Percentiles rank a stretch among this genome's conserved stretches.
phyloP scores from a whole-genome alignment of 306 rosid species.

The Lathyrus sativus region DNA sequence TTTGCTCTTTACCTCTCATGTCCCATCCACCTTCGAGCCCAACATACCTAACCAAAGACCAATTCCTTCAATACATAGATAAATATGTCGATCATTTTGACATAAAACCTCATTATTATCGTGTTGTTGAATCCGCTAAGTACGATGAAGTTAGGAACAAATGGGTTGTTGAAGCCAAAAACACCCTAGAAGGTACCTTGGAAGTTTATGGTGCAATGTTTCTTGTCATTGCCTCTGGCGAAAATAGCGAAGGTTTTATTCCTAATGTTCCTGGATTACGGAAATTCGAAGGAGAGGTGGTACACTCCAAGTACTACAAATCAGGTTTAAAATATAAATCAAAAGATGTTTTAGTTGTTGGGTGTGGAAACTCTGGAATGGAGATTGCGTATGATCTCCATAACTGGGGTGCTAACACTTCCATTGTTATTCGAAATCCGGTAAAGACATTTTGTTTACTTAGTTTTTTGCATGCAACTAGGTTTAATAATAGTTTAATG shows the following conservation, averaged over 20 bases:
- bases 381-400: constrained; percentile 53
- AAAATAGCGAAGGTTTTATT: constrained; percentile 37
- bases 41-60: constrained; percentile 37
- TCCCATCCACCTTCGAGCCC: constrained; percentile 35
- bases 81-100: constrained; percentile 36
- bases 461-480: neutral
- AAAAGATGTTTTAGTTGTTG: constrained; percentile 59
- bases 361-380: constrained; percentile 72
- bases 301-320: constrained; percentile 53
- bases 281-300: constrained; percentile 43
- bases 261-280: constrained; percentile 46
- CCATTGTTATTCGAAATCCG: constrained; percentile 46
- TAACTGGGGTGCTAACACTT: constrained; percentile 1
- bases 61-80: constrained; percentile 42
- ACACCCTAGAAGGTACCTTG: neutral
- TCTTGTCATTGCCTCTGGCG: constrained; percentile 50
- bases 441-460: constrained; percentile 13
- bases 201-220: constrained; percentile 37
- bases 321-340: constrained; percentile 41
- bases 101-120: constrained; percentile 40
- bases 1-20: constrained; percentile 42
- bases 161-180: constrained; percentile 44
- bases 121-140: constrained; percentile 32
- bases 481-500: neutral
- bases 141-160: constrained; percentile 13